Evolutionary conservation across 208 protist genomes (phyloP).

Genomic region (Endotrypanum monterogeii): DNA sequence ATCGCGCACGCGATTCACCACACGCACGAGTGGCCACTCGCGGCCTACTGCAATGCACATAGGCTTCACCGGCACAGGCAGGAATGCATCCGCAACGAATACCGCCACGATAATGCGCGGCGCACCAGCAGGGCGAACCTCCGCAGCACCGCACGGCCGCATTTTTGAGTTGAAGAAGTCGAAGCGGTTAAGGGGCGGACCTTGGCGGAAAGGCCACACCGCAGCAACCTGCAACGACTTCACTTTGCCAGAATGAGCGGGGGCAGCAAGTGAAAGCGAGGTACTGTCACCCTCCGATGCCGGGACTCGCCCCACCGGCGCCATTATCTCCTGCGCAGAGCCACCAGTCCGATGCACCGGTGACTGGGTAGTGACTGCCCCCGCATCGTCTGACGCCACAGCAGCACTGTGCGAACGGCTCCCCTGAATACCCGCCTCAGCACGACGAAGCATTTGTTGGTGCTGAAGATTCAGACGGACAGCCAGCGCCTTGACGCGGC

Average conservation of each 20-base stretch:
- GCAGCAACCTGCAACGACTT: background rate
- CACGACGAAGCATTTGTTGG: conserved; percentile 16
- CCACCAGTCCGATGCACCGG: background rate
- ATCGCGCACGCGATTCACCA: conserved; percentile 41
- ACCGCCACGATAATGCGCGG: conserved; percentile 33
- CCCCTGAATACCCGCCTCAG: background rate
- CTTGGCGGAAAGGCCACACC: conserved; percentile 64
- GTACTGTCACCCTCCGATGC: background rate
- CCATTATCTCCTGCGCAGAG: background rate
- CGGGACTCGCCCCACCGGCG: background rate
- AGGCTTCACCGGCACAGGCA: conserved; percentile 27
- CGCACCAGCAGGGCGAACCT: conserved; percentile 11
- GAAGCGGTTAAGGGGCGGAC: conserved; percentile 50
- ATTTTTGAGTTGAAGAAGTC: conserved; percentile 48
- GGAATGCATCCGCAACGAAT: conserved; percentile 24
- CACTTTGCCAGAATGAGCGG: background rate
- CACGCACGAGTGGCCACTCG: conserved; percentile 46
- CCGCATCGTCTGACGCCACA: background rate
- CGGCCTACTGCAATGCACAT: conserved; percentile 45
- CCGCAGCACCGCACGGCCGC: conserved; percentile 33
- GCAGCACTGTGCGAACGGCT: background rate
- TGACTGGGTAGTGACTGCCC: background rate
- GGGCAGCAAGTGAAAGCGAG: too few relatives aligned
- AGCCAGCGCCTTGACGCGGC: conserved; percentile 24
- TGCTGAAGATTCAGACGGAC: conserved; percentile 26